Base-by-base conservation (phyloP, 129 eudicot species). In the Artemisia tridentata region DNA sequence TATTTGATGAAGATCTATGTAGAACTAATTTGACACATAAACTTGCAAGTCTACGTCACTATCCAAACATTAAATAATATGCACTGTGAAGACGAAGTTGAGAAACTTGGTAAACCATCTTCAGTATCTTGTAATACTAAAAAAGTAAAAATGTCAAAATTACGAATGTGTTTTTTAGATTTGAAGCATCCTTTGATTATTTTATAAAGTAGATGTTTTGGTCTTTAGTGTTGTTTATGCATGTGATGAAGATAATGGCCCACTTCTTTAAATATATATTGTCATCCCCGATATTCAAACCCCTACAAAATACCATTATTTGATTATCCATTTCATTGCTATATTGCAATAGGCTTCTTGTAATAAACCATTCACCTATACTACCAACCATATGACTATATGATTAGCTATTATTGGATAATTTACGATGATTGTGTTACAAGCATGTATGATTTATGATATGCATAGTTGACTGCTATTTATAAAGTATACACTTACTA, bases 141-240 rank as follows among this genome's bases (percentile, higher is more conserved):
- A 38, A 38, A 38, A 7, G 56, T 38, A 38, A 7, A 38, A 38
- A 38, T 38, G 56, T 51, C 17, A 51, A 14, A 49, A 51, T 12
- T 51, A 46, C 50, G 47, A 45, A 38, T 38, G 10, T 38, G 45
- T 38, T 38, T 14, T 29, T 20, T 20, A 57, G 21, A 57, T 5
- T 57, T 57, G 63, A 20, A 20, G 63, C 3, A 19, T 20, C 63
- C n/a, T 57, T 20, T 57, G 34, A 57, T 20, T 20, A 20, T 10
- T 10, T 20, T 5, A 57, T 57, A 29, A 29, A 57, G 63, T 15
- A 20, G 63, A 9, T 20, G 63, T 20, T 19, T 70, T 77, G 63
- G 64, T 70, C 72, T 70, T 41, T 77, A 70, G 67, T 77, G 67
- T 63, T 63, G 81, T 77, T 71, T 77, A 43, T 77, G 58, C 76